Percentiles rank a stretch among this genome's conserved stretches.
phyloP scores from a whole-genome alignment of 108 stramenopile genomes.

The Skeletonema menzelii region DNA sequence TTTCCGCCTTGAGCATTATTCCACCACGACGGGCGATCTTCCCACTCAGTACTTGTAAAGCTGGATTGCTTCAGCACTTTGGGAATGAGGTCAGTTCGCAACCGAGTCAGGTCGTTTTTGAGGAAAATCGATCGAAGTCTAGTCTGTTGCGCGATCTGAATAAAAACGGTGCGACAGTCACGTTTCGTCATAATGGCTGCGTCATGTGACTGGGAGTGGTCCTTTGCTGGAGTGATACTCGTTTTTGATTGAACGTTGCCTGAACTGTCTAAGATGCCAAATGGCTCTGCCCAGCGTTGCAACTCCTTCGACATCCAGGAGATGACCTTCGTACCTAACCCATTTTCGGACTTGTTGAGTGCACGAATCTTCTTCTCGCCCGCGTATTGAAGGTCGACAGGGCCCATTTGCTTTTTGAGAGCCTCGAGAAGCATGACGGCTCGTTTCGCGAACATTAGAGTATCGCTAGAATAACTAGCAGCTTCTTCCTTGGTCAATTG shows the following conservation, averaged over 20 bases:
- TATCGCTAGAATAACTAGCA: constrained; percentile 26
- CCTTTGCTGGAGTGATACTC: constrained; percentile 48
- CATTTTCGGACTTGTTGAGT: constrained; percentile 59
- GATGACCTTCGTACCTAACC: constrained; percentile 67
- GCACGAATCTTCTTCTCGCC: constrained; percentile 45
- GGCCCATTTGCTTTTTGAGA: constrained; percentile 47
- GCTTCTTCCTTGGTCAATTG: constrained; percentile 25
- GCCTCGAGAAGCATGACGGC: constrained; percentile 51
- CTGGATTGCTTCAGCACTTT: constrained; percentile 53
- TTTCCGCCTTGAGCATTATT: constrained; percentile 10
- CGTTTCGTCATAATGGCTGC: constrained; percentile 67
- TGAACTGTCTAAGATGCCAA: constrained; percentile 53
- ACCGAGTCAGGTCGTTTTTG: constrained; percentile 40
- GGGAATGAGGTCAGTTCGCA: constrained; percentile 35
- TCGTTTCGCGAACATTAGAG: constrained; percentile 55
- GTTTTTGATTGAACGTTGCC: constrained; percentile 54
- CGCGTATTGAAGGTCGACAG: constrained; percentile 42
- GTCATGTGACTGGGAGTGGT: constrained; percentile 49
- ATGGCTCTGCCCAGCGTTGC: constrained; percentile 35
- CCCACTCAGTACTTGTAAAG: constrained; percentile 56
- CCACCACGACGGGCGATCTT: constrained; percentile 72
- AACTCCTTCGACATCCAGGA: constrained; percentile 69
- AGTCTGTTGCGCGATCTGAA: constrained; percentile 71
- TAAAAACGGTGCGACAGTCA: constrained; percentile 58
- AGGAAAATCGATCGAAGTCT: constrained; percentile 62